A percentile compares a stretch with the other conserved stretches of the same genome.
Evolutionary conservation across 768 basidiomycete genomes (phyloP).

Genomic region (Suillus lakei): DNA sequence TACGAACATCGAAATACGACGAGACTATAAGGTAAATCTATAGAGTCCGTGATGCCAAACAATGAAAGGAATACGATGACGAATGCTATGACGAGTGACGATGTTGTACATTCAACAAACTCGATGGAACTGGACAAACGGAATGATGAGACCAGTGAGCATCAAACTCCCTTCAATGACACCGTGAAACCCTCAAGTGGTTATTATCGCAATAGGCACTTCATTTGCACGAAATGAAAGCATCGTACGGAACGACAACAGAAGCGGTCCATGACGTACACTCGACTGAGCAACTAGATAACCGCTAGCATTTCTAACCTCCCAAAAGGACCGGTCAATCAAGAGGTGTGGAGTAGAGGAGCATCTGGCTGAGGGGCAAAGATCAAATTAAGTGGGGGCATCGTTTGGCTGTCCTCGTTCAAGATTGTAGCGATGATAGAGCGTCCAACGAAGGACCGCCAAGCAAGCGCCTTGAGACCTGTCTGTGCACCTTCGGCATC

Average conservation of each 20-base stretch:
- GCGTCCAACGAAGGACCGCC: constrained; percentile 84
- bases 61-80: too few relatives aligned
- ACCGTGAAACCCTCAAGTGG: not conserved
- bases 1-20: too few relatives aligned
- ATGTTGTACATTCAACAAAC: not conserved
- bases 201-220: not conserved
- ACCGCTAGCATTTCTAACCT: constrained; percentile 20
- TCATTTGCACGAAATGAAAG: constrained; percentile 1
- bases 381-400: constrained; percentile 80
- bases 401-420: constrained; percentile 83
- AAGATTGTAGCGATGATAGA: constrained; percentile 87
- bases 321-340: constrained; percentile 17
- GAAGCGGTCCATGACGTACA: constrained; percentile 19
- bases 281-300: constrained; percentile 20
- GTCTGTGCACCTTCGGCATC: constrained; percentile 62
- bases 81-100: too few relatives aligned
- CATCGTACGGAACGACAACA: constrained; percentile 5
- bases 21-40: too few relatives aligned
- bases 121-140: not conserved
- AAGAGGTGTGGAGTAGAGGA: constrained; percentile 67
- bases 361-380: constrained; percentile 86
- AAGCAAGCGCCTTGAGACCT: constrained; percentile 88
- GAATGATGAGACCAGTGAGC: constrained; percentile 11
- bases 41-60: too few relatives aligned
- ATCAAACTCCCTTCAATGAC: not conserved